These are phyloP conservation scores for Cystobasidium slooffiae DNA, from an alignment of 1,284 basidiomycete species.

Conservation along the genomic window DNA sequence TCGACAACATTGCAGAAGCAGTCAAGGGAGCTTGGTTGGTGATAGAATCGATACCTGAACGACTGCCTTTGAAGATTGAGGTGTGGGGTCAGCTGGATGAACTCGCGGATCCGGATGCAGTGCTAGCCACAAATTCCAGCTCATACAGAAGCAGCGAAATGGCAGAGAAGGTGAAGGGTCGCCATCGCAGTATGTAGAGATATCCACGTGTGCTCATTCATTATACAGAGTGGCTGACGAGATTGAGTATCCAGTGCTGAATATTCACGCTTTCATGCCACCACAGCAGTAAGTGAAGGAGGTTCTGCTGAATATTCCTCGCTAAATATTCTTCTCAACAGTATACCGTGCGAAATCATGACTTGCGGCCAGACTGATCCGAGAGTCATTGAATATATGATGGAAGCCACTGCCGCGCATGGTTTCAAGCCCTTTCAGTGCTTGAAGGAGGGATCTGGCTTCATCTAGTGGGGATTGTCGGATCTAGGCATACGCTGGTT, in stretches of 20 bases:
- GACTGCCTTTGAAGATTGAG: constrained; percentile 72
- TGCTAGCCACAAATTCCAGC: constrained; percentile 88
- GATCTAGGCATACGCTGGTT: background rate
- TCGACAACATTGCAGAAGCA: background rate
- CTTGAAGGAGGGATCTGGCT: constrained; percentile 24
- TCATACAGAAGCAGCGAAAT: constrained; percentile 92
- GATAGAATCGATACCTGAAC: constrained; percentile 80
- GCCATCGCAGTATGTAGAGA: constrained; percentile 15
- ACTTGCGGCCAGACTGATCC: constrained; percentile 30
- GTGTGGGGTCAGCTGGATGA: constrained; percentile 75
- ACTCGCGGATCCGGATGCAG: constrained; percentile 70
- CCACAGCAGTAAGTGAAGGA: constrained; percentile 11
- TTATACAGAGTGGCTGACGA: background rate
- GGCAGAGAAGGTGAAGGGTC: constrained; percentile 60
- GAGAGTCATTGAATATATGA: constrained; percentile 18
- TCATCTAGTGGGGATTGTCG: constrained; percentile 20
- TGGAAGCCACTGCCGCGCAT: constrained; percentile 18
- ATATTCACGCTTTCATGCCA: constrained; percentile 35
- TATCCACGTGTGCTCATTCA: background rate
- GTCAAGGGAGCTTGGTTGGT: constrained; percentile 28
- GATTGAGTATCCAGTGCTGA: constrained; percentile 7
- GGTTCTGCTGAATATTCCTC: background rate
- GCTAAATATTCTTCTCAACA: background rate
- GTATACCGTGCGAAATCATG: constrained; percentile 39
- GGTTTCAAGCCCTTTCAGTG: constrained; percentile 36